Evolutionary conservation across 1,284 basidiomycete genomes (phyloP), one percentile per base, ranked within the genome.

Genomic region (Rhodofomes roseus): DNA sequence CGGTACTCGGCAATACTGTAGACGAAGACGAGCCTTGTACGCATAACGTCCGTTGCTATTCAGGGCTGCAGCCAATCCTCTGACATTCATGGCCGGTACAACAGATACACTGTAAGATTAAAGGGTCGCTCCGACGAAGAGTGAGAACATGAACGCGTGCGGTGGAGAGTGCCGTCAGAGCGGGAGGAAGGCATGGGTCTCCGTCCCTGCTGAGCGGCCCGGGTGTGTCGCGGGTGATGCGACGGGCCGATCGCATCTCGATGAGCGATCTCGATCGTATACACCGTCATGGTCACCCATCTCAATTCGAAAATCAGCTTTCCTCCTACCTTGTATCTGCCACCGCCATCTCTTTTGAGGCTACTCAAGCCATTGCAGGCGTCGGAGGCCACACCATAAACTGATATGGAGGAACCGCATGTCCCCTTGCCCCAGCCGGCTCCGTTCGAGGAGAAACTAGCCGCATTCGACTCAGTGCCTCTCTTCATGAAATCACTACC

Each of bases 401-500:
- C 16, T 48, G 22, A 9, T 9, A 8, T 16, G 22, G 14, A 18
- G 7, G 25, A 27, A 25, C 6, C 27, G 20, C 39, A 46, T 41
- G 53, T 62, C 16, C 65, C 66, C 1, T 58, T 60, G 20, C 76
- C 77, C 12, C 72, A 81, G 22, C 74, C 77, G 9, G 69, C 70
- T 2, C 63, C 80, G 2, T 69, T 80, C 52, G 75, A 76, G 8
- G 79, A 82, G 52, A 81, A 80, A 54, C 72, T 92, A 14, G 77
- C 74, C 11, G 74, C 71, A 14, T 72, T 84, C 53, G 83, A 92
- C 62, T 77, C 79, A 5, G 71, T 86, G 1, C 96, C 97, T 3
- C 78, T 99, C 37, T 99, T 99, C 76, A 98, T 98, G 95, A 88
- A 87, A 65, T 83, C 88, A 40, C 81, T 98, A 22, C 95, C 96